Evolutionary conservation across 805 yeast species (phyloP), one percentile per base, ranked within the genome.

Genomic region (Ogataea paraovalis): DNA sequence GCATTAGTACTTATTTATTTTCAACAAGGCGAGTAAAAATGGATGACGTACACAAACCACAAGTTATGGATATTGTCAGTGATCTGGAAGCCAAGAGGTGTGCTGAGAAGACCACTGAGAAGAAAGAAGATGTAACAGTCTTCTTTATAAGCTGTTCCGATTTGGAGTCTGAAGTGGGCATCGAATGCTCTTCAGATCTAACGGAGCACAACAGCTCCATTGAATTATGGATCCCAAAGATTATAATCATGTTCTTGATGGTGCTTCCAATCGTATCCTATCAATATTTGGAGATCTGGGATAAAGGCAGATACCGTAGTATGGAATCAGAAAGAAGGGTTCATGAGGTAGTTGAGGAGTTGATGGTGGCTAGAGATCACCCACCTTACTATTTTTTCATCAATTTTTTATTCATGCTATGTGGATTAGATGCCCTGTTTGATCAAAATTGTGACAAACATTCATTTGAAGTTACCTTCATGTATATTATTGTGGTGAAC

Each of bases 381-480:
- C 49, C 12, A 51, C 54, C 9, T 18, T 54, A 48, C 44, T 54
- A 19, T 48, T 48, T 27, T 50, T 51, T 23, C 55, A 50, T 39
- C 32, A 34, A 34, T 20, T 34, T 34, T 18, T 18, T 34, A 20
- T 49, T 13, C 46, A 49, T 20, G 39, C 47, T 34, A 7, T 34
- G 10, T 34, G 38, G 38, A 16, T 34, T 34, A 10, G 38, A 34
- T 12, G 21, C 21, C 5, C 6, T 34, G 21, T 7, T n/a, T 18
- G 38, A 18, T 18, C 19, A 34, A 34, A 10, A 34, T 34, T n/a
- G 21, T 34, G 2, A 41, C 42, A 7, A 50, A 49, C 10, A 36
- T 38, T 30, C 48, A 47, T 22, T 39, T 49, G 47, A 44, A 45
- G 25, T 47, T n/a, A 14, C 44, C 6, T 36, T 42, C 37, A 50